Base-by-base conservation (phyloP, 1,139 yeast genomes). In the Yamadazyma buinensis region DNA sequence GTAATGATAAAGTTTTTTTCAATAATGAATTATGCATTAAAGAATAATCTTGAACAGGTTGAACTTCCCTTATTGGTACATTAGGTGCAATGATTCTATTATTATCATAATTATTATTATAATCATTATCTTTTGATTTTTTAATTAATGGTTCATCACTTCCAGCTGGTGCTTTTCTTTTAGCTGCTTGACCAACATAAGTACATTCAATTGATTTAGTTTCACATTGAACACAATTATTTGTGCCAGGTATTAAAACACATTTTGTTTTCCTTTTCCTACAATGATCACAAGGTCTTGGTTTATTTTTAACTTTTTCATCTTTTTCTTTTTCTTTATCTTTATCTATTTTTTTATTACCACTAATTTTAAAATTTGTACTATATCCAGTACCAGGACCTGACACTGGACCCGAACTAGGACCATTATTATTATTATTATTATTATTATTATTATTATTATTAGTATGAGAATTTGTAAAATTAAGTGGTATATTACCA, bases 201-300 rank as follows among this genome's bases (percentile, higher is more conserved):
- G 85, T 77, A 52, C 90, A 82, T 40, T 73, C 72, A n/a, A 80
- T 55, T 3, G 81, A 78, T 49, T 78, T 80, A 4, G 78, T 59
- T 49, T 80, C 87, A 57, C 92, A 83, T 50, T 78, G 82, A 17
- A 75, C 75, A 54, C 90, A 82, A 44, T 73, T 75, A 32, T 67
- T 61, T 12, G 77, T 57, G 29, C 74, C 77, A 2, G 85, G 81
- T 1, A 74, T 64, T 44, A 74, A 60, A 6, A 80, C 78, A 61
- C 92, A 82, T 49, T 77, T 77, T 19, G 76, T 77, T 47, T 79
- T 80, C 34, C 82, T 61, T 38, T 84, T 62, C 35, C 85, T 64
- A 54, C 90, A 82, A 47, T 78, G 84, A 48, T 80, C 86, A 52
- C 90, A 82, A 1, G 84, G 82, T 12, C 75, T 59, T 20, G 19